Percentiles rank a stretch among this genome's conserved stretches.
Conservation (phyloP, 2,329 filamentous ascomycete species). For the Conoideocrella luteorostrata region DNA sequence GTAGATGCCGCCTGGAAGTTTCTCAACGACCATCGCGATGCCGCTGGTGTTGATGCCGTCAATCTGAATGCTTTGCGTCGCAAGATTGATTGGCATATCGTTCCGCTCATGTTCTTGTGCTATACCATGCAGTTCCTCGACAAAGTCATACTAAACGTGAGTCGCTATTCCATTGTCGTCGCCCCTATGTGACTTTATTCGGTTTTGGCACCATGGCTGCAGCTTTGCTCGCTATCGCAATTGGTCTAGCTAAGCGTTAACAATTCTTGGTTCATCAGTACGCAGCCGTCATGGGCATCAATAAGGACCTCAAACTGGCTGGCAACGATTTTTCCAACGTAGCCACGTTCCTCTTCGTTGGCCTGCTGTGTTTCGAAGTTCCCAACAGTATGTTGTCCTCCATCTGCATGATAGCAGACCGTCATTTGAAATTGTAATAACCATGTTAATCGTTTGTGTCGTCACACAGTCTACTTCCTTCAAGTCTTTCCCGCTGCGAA, state of each 20-base stretch:
- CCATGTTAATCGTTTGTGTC: background rate
- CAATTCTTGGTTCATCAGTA: slow-evolving; percentile 37
- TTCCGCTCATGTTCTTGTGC: slow-evolving; percentile 55
- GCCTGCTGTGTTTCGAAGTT: slow-evolving; percentile 51
- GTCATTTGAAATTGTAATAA: background rate
- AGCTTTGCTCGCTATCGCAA: too few species aligned
- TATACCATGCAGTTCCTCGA: slow-evolving; percentile 60
- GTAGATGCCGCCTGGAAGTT: slow-evolving; percentile 42
- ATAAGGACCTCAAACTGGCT: slow-evolving; percentile 42
- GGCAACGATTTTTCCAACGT: slow-evolving; percentile 58
- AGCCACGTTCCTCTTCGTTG: slow-evolving; percentile 58
- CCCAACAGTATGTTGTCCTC: slow-evolving; percentile 50
- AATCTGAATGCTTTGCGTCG: slow-evolving; percentile 41
- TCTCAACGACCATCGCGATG: slow-evolving; percentile 35
- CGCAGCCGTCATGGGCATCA: slow-evolving; percentile 59
- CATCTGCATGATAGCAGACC: too few species aligned
- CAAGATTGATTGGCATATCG: slow-evolving; percentile 52
- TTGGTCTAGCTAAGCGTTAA: too few species aligned
- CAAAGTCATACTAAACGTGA: slow-evolving; percentile 57
- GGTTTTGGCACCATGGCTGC: too few species aligned
- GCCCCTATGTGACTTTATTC: too few species aligned
- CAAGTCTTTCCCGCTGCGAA: slow-evolving; percentile 55
- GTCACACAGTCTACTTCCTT: slow-evolving; percentile 43
- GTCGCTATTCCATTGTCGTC: slow-evolving; percentile 15
- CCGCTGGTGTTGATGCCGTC: slow-evolving; percentile 25